Evolutionary conservation across 225 moss, liverwort and hornwort genomes (phyloP).

Genomic region (Climacium dendroides): DNA sequence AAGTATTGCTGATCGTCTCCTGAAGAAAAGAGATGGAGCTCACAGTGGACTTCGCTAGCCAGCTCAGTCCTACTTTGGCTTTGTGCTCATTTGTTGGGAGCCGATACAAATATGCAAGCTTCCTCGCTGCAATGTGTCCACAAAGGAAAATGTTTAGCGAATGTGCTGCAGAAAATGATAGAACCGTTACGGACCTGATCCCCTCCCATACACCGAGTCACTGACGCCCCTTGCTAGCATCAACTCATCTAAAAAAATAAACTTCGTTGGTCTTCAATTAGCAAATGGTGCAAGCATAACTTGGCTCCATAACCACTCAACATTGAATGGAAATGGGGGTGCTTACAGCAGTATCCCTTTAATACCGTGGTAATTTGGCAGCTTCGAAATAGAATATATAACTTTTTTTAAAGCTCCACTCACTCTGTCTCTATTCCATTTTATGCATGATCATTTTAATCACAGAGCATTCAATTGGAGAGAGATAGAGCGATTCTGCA

Average conservation of each 20-base stretch:
- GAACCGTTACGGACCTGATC: background rate
- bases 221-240: background rate
- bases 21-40: constrained; percentile 57
- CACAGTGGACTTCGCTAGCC: constrained; percentile 72
- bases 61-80: constrained; percentile 84
- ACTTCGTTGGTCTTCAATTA: background rate
- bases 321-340: background rate
- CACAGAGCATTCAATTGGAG: background rate
- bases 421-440: background rate
- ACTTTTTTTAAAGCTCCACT: background rate
- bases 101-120: constrained; percentile 87
- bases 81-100: constrained; percentile 87
- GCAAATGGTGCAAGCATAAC: too few relatives aligned
- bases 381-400: background rate
- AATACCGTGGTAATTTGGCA: background rate
- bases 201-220: background rate
- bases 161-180: too few relatives aligned
- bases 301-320: background rate
- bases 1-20: constrained; percentile 24
- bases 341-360: background rate
- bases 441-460: background rate
- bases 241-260: background rate
- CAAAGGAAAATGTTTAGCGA: background rate
- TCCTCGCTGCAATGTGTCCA: constrained; percentile 53
- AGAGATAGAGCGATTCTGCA: background rate